A percentile compares a stretch with the other conserved stretches of the same genome.
These are phyloP conservation scores for Macrotyloma uniflorum DNA, from an alignment of 306 rosid genomes.

Conservation along the genomic window DNA sequence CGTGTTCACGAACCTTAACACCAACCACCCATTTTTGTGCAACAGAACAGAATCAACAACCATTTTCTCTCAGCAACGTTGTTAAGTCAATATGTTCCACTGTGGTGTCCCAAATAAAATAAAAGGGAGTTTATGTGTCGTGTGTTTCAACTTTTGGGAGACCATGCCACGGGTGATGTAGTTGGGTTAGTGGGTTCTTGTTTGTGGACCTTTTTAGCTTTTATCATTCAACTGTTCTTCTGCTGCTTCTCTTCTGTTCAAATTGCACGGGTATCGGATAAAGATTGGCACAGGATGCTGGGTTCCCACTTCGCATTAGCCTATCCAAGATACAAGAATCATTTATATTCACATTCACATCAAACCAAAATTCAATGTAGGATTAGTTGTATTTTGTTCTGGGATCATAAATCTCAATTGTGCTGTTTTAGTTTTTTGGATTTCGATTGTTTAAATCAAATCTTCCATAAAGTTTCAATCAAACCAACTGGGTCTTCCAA, in stretches of 20 bases:
- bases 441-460: no score
- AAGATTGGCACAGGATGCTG: neutral
- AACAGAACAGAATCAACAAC: neutral
- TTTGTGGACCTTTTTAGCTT: neutral
- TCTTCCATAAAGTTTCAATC: no score
- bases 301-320: neutral
- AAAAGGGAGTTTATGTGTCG: constrained; percentile 20
- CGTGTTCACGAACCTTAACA: neutral
- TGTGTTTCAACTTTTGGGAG: constrained; percentile 39
- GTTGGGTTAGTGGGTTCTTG: neutral
- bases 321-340: no score
- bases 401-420: no score
- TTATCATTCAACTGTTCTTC: neutral
- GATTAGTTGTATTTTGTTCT: no score
- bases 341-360: neutral
- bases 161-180: constrained; percentile 3
- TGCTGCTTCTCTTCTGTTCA: neutral
- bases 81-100: neutral
- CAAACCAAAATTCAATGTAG: no score
- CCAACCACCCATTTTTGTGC: constrained; percentile 32
- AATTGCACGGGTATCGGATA: neutral
- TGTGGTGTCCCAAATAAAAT: constrained; percentile 7
- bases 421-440: no score
- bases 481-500: no score
- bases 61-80: neutral